A percentile compares a stretch with the other conserved stretches of the same genome.
Evolutionary conservation across 805 yeast species (phyloP).

Genomic region (Starmerella gropengiesseri): DNA sequence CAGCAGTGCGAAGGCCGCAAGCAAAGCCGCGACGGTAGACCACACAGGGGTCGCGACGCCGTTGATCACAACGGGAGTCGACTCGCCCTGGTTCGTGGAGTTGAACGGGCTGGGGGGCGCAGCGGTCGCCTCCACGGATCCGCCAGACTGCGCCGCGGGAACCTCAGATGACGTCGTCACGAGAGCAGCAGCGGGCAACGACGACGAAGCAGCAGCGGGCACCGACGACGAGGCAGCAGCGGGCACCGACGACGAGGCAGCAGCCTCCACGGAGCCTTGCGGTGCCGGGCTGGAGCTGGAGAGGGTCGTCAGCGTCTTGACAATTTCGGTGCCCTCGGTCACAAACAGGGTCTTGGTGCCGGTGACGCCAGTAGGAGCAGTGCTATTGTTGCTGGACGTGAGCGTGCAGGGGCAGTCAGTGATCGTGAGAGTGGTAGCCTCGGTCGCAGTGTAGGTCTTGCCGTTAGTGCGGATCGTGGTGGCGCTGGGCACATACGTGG

Average conservation of each 20-base stretch:
- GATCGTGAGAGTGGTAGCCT: constrained; percentile 63
- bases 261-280: constrained; percentile 15
- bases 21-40: constrained; percentile 2
- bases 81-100: not conserved
- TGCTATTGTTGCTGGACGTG: constrained; percentile 7
- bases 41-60: constrained; percentile 5
- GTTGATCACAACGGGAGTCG: constrained; percentile 12
- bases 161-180: too few relatives aligned
- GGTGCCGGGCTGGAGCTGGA: constrained; percentile 7
- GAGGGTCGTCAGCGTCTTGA: constrained; percentile 4
- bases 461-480: constrained; percentile 5
- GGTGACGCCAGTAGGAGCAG: constrained; percentile 2
- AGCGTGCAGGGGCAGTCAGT: constrained; percentile 32
- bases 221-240: constrained; percentile 1
- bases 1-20: constrained; percentile 2
- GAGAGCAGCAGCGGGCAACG: too few relatives aligned
- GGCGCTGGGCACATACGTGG: constrained; percentile 48
- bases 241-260: not conserved
- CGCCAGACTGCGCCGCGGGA: not conserved
- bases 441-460: constrained; percentile 53
- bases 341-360: constrained; percentile 3
- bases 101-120: not conserved
- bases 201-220: not conserved
- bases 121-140: not conserved
- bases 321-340: constrained; percentile 1